These are phyloP conservation scores for Russula virescens DNA, from an alignment of 768 basidiomycete genomes.

Conservation along the genomic window DNA sequence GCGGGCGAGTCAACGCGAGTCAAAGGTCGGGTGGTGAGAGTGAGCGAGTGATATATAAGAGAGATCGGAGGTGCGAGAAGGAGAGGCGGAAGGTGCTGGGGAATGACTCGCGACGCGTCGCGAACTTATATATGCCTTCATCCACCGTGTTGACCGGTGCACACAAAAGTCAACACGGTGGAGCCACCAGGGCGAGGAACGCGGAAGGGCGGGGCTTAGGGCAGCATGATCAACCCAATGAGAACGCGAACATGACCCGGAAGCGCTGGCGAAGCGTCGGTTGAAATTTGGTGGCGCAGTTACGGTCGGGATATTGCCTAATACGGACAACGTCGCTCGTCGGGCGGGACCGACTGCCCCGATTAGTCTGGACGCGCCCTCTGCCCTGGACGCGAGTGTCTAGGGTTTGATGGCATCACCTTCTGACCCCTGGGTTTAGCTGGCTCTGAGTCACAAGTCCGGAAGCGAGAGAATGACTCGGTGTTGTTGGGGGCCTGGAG, in stretches of 20 bases:
- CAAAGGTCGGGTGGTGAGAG: background rate
- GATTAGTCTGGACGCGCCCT: background rate
- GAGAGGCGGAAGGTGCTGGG: background rate
- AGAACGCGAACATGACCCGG: background rate
- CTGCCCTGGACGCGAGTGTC: background rate
- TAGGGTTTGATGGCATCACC: background rate
- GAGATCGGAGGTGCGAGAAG: background rate
- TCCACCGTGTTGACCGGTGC: constrained; percentile 1
- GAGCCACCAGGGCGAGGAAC: background rate
- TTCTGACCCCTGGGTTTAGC: background rate
- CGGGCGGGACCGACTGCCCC: background rate
- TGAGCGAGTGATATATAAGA: background rate
- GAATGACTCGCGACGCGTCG: constrained; percentile 5
- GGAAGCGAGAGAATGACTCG: background rate
- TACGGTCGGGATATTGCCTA: background rate
- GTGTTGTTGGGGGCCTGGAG: background rate
- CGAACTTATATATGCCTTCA: background rate
- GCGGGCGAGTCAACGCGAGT: constrained; percentile 13
- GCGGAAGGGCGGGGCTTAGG: background rate
- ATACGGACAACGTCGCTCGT: background rate
- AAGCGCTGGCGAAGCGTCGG: background rate
- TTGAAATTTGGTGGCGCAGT: background rate
- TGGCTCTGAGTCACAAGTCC: background rate
- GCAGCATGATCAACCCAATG: constrained; percentile 3
- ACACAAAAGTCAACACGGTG: constrained; percentile 5